These are phyloP conservation scores for Melastoma malabathricum DNA, from an alignment of 345 rosid genomes.

Conservation along the genomic window DNA sequence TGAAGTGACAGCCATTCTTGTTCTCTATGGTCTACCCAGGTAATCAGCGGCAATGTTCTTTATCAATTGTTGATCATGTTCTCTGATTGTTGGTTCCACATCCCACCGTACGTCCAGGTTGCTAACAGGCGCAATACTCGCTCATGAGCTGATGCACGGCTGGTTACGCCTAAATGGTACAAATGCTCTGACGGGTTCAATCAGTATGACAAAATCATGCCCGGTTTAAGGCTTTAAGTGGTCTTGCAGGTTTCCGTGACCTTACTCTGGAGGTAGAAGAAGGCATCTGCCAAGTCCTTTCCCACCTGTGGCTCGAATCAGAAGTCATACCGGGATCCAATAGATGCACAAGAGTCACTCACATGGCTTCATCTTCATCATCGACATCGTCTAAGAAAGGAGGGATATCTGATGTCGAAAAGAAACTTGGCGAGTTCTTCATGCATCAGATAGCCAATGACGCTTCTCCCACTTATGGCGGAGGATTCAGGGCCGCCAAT, in stretches of 20 bases:
- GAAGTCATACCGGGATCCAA: constrained; percentile 54
- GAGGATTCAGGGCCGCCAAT: constrained; percentile 67
- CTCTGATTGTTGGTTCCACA: neutral
- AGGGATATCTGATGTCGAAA: constrained; percentile 47
- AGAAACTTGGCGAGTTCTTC: constrained; percentile 79
- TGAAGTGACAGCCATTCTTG: constrained; percentile 94
- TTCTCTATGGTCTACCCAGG: constrained; percentile 95
- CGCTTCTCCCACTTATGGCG: constrained; percentile 79
- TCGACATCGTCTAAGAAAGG: constrained; percentile 55
- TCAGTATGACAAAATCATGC: neutral
- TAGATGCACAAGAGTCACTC: constrained; percentile 26
- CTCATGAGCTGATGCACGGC: constrained; percentile 91
- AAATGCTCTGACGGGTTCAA: neutral
- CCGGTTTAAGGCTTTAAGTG: neutral
- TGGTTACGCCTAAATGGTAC: constrained; percentile 90
- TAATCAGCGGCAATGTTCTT: constrained; percentile 6
- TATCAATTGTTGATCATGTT: neutral
- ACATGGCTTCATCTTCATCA: constrained; percentile 39
- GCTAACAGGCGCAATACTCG: constrained; percentile 88
- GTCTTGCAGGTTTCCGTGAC: constrained; percentile 55
- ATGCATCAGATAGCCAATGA: constrained; percentile 76
- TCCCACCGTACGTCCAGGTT: constrained; percentile 27
- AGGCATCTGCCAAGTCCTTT: constrained; percentile 91
- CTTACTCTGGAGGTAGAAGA: constrained; percentile 86
- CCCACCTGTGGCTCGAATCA: constrained; percentile 93